Conservation (phyloP, 1,284 basidiomycete genomes). For the Meira nashicola region DNA sequence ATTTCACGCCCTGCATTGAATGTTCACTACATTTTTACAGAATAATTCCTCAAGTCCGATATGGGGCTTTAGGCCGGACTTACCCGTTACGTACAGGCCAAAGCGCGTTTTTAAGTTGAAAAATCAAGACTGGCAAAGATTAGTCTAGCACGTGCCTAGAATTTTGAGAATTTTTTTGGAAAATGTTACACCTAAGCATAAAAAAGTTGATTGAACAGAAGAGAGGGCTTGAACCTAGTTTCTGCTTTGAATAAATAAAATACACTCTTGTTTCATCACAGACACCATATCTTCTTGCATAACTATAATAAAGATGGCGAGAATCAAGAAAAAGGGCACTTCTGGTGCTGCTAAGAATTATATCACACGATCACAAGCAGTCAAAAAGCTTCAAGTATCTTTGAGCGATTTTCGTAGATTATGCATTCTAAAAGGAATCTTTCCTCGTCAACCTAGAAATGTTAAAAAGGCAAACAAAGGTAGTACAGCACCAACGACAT, state of each 20-base stretch:
- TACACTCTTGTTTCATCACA: not conserved
- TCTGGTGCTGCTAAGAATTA: constrained; percentile 65
- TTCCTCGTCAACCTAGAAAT: constrained; percentile 88
- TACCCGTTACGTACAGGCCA: no score
- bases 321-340: constrained; percentile 78
- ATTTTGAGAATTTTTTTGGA: not conserved
- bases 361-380: constrained; percentile 69
- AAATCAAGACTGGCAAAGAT: no score
- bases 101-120: not conserved
- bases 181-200: not conserved
- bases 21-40: no score
- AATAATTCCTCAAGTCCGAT: no score
- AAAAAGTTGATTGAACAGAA: no score
- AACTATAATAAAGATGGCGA: constrained; percentile 64
- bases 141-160: no score
- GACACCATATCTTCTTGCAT: not conserved
- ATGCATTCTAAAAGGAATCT: constrained; percentile 98
- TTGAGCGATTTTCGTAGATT: constrained; percentile 93
- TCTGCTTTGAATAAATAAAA: no score
- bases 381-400: constrained; percentile 76
- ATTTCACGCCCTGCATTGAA: no score
- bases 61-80: no score
- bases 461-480: constrained; percentile 96
- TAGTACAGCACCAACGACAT: constrained; percentile 89
- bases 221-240: no score